Base-by-base conservation (phyloP, 176 grass and related monocot species). In the Zea luxurians region DNA sequence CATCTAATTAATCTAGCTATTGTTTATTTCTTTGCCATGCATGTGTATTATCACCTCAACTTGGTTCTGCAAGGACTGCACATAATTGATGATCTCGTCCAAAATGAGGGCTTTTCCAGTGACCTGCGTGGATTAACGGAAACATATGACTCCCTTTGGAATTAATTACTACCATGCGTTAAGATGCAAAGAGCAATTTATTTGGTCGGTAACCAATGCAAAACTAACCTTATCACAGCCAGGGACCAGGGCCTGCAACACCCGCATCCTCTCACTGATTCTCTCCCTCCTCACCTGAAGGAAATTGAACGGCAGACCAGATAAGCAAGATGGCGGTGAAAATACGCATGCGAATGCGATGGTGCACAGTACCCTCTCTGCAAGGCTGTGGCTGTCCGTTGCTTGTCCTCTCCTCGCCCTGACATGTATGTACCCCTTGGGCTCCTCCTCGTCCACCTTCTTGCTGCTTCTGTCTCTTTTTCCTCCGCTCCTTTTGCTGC, bases 21-120 rank as follows among this genome's bases (percentile, higher is more conserved):
- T 50, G 36, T 4, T 55, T 44, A 6, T 35, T 44, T 79, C 2
- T n/a, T 37, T 44, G 8, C 2, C 4, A 21, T 73, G 7, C 4
- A 21, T 73, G 7, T 69, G 37, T 64, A 10, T 53, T 64, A 10
- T 53, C 87, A 93, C 91, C 94, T 97, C 94, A 65, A 97, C 91
- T 93, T 97, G 94, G 79, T 97, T 91, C 71, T 97, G 94, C 68
- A 97, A 81, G 64, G 91, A 91, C 61, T 91, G 94, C 37, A 97
- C 91, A 55, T 97, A 97, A 55, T 97, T 97, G 61, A 93, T 97
- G 36, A 97, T 97, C 84, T 97, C 94, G 79, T 97, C 94, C 79
- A 97, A 67, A 75, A 97, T 49, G 48, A 88, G 87, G 16, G 91
- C 91, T 70, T 97, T 93, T 17, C 94, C 91, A 84, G 84, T 90